Evolutionary conservation across 192 early-diverging fungal species (phyloP).

Genomic region (Lunasporangiospora selenospora): DNA sequence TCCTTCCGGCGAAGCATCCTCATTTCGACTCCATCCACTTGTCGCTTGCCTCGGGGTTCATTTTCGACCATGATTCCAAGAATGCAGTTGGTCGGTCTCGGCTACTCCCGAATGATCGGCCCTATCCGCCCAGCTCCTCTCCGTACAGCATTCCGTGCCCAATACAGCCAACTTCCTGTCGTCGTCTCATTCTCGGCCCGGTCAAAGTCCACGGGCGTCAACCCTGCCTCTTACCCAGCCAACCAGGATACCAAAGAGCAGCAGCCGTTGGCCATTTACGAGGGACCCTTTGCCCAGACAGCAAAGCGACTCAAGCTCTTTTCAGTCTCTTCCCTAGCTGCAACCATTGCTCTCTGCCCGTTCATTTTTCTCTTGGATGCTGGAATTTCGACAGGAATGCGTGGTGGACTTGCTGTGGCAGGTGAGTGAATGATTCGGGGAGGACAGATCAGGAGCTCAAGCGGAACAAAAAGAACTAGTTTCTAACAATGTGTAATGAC

Average conservation of each 20-base stretch:
- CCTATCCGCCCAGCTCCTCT: not conserved
- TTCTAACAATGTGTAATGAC: not conserved
- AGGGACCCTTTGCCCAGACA: constrained; percentile 57
- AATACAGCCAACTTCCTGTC: constrained; percentile 37
- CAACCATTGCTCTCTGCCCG: constrained; percentile 57
- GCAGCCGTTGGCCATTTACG: constrained; percentile 46
- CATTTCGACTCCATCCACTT: not conserved
- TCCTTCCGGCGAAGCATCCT: constrained; percentile 12
- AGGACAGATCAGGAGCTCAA: too few species aligned
- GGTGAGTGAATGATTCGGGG: too few species aligned
- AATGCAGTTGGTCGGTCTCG: too few species aligned
- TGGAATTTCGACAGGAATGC: constrained; percentile 54
- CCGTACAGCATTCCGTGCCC: constrained; percentile 19
- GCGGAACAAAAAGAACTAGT: not conserved
- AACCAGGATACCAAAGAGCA: constrained; percentile 34
- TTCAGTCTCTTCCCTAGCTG: constrained; percentile 58
- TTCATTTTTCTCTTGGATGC: constrained; percentile 60
- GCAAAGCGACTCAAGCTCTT: constrained; percentile 62
- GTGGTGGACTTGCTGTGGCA: constrained; percentile 52
- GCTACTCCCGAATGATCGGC: too few species aligned
- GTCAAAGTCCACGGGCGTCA: constrained; percentile 1
- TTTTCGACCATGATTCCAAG: too few species aligned
- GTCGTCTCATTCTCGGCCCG: constrained; percentile 4
- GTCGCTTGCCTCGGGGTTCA: too few species aligned
- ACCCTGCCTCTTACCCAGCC: constrained; percentile 9